Conservation (phyloP, 139 green algal genomes). For the Trebouxia sp. region DNA sequence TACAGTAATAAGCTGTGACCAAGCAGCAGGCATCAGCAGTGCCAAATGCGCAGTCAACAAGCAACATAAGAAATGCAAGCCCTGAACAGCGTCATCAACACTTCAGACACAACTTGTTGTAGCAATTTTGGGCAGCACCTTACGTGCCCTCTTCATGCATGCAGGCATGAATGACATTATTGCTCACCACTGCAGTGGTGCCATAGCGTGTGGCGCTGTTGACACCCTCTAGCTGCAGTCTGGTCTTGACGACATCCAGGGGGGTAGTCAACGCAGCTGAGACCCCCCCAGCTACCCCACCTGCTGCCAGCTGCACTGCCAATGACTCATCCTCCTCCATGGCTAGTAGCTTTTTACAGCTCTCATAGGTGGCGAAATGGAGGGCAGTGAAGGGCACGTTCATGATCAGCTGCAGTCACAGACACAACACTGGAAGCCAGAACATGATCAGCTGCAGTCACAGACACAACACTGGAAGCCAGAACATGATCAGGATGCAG, state of each 20-base stretch:
- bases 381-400: constrained; percentile 96
- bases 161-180: too few relatives aligned
- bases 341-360: constrained; percentile 75
- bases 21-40: background rate
- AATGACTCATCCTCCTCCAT: constrained; percentile 51
- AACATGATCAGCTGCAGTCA: background rate
- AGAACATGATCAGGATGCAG: too few relatives aligned
- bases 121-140: too few relatives aligned
- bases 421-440: background rate
- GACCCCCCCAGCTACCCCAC: constrained; percentile 74
- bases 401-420: constrained; percentile 81
- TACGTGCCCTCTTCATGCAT: too few relatives aligned
- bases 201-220: constrained; percentile 56
- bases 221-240: constrained; percentile 85
- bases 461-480: background rate
- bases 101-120: too few relatives aligned
- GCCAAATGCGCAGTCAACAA: too few relatives aligned
- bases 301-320: constrained; percentile 55
- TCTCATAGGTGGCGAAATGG: constrained; percentile 94
- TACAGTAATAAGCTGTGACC: background rate
- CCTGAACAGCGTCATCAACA: background rate
- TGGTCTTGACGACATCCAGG: constrained; percentile 92
- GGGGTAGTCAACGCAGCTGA: constrained; percentile 82
- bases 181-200: constrained; percentile 58
- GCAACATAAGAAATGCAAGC: background rate